These are phyloP conservation scores for Phaffomyces antillensis DNA, from an alignment of 805 yeast genomes.

Conservation along the genomic window DNA sequence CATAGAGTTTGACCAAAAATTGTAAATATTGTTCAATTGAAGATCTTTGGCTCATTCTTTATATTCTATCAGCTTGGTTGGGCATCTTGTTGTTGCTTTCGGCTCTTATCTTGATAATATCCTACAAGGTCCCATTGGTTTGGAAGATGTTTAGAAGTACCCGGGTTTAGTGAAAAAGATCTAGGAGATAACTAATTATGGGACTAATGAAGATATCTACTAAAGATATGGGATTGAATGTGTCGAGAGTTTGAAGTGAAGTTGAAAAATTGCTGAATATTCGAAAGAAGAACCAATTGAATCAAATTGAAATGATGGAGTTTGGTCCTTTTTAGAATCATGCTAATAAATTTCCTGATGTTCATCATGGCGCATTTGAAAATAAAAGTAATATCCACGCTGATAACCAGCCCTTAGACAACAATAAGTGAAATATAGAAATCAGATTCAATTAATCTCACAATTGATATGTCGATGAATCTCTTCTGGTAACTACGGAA, in stretches of 20 bases:
- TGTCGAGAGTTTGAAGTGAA: conserved; percentile 40
- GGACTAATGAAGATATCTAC: conserved; percentile 37
- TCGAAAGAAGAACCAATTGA: conserved; percentile 27
- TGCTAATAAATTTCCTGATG: conserved; percentile 29
- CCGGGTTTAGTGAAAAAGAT: conserved; percentile 37
- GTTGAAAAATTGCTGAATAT: conserved; percentile 27
- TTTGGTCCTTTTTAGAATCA: conserved; percentile 34
- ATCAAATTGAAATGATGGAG: conserved; percentile 34
- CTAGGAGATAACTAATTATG: conserved; percentile 29
- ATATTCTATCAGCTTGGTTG: conserved; percentile 36
- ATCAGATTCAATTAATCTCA: too few relatives aligned
- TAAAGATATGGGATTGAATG: conserved; percentile 41
- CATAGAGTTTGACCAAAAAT: conserved; percentile 27
- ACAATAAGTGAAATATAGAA: too few relatives aligned
- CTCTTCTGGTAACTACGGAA: too few relatives aligned
- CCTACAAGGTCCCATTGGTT: conserved; percentile 39
- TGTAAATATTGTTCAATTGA: conserved; percentile 26
- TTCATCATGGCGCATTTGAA: conserved; percentile 27
- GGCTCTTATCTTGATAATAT: conserved; percentile 52
- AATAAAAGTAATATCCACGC: neutral
- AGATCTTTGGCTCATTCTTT: conserved; percentile 37
- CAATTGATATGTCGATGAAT: too few relatives aligned
- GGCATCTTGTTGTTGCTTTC: conserved; percentile 45
- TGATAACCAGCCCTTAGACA: too few relatives aligned
- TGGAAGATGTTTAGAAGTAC: conserved; percentile 50